Evolutionary conservation across 73 alveolate species (phyloP), one percentile per base, ranked within the genome.

Genomic region (Effrenium voratum): DNA sequence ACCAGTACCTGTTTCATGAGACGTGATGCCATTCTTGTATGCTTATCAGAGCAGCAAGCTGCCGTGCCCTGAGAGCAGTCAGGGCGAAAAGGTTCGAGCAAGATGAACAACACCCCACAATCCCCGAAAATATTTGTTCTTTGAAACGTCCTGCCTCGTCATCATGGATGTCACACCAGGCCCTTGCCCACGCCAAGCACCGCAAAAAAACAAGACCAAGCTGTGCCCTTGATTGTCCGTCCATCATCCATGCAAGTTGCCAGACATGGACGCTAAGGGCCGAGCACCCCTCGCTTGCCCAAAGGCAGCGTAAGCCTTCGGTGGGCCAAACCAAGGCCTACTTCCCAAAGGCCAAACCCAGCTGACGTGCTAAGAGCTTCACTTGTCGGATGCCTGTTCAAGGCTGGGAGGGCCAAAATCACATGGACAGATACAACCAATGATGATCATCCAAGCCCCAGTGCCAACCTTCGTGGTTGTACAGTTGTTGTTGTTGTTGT

Each of bases 111-210:
- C n/a, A n/a, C n/a, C n/a, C n/a, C n/a, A n/a, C n/a, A n/a, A n/a
- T n/a, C n/a, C n/a, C n/a, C n/a, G n/a, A n/a, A n/a, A n/a, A n/a
- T n/a, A n/a, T n/a, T n/a, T n/a, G n/a, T n/a, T n/a, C n/a, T n/a
- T n/a, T n/a, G 68, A 55, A 22, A 55, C 68, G 68, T 16, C 66
- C 0, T 24, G 63, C 88, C 95, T 87, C 95, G 40, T 87, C 95
- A 47, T 87, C 95, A n/a, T 87, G 84, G 45, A 87, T 87, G 84
- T 87, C 95, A 30, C 95, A 87, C 95, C 95, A 87, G 16, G 95
- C 95, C 95, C 95, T 87, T 40, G 30, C 75, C 34, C 16, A 24
- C 36, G 34, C 40, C 16, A 32, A 10, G 16, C 30, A 5, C 16
- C 5, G 75, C 30, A 60, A 6, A 60, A 60, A 60, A 60, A 4